Evolutionary conservation across 371 early-diverging fungal genomes (phyloP).

Genomic region (Mortierella sp.): DNA sequence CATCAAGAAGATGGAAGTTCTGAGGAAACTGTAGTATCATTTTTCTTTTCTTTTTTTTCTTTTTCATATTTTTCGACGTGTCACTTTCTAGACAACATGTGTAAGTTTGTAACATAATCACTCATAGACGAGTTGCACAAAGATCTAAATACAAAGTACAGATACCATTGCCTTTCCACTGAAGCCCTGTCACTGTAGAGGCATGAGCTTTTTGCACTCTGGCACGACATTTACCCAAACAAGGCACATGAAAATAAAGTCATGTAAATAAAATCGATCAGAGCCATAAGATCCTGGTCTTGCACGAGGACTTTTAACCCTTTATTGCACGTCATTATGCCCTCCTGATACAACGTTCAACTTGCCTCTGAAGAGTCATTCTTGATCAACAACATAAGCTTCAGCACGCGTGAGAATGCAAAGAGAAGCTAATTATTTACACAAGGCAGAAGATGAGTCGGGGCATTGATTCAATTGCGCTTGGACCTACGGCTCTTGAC

Average conservation of each 20-base stretch:
- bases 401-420: neutral
- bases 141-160: neutral
- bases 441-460: neutral
- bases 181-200: neutral
- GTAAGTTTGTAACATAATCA: conserved; percentile 4
- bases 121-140: neutral
- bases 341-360: neutral
- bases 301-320: neutral
- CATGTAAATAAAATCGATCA: neutral
- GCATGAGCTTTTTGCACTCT: neutral
- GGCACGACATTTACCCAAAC: neutral
- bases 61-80: neutral
- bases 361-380: no score
- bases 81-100: neutral
- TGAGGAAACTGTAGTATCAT: conserved; percentile 53
- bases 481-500: conserved; percentile 1
- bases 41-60: neutral
- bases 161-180: neutral
- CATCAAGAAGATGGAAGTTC: conserved; percentile 67
- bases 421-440: neutral
- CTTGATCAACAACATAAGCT: neutral
- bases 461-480: conserved; percentile 6
- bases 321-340: no score
- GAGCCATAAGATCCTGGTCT: neutral
- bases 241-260: neutral